Percentiles rank a stretch among this genome's conserved stretches.
phyloP scores from a whole-genome alignment of 1,139 yeast genomes.

The Candida frijolesensis region DNA sequence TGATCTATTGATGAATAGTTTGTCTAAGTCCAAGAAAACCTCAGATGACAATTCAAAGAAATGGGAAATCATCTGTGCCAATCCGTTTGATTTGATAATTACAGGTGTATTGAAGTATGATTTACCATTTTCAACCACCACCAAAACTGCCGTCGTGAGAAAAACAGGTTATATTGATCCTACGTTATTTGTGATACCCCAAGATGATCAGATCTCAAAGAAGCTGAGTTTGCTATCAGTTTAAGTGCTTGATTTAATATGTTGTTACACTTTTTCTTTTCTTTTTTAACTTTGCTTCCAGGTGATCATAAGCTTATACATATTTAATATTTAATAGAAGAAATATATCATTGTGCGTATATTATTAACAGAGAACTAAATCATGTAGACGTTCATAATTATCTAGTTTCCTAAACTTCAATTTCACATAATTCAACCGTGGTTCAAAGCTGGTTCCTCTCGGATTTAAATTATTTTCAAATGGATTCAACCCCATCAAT shows the following conservation, averaged over 20 bases:
- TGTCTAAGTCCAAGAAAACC: constrained; percentile 6
- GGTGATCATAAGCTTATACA: background rate
- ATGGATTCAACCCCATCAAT: constrained; percentile 51
- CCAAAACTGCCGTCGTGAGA: constrained; percentile 63
- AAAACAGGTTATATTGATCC: constrained; percentile 65
- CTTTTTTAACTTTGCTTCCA: background rate
- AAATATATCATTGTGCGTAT: background rate
- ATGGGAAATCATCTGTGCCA: constrained; percentile 76
- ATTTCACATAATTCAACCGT: constrained; percentile 36
- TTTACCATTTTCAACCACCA: constrained; percentile 62
- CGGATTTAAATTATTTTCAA: constrained; percentile 49
- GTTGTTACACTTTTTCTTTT: background rate
- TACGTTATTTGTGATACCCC: constrained; percentile 16
- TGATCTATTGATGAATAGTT: constrained; percentile 10
- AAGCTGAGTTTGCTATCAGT: background rate
- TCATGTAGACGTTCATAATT: constrained; percentile 25
- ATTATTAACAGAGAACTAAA: background rate
- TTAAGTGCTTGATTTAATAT: background rate
- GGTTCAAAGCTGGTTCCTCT: constrained; percentile 67
- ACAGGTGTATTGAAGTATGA: constrained; percentile 82
- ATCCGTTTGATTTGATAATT: constrained; percentile 84
- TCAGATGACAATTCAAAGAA: constrained; percentile 50
- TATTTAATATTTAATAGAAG: background rate
- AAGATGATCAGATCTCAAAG: background rate
- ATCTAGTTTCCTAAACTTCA: constrained; percentile 24